Conservation (phyloP, 192 early-diverging fungal species). For the Phycomyces nitens region DNA sequence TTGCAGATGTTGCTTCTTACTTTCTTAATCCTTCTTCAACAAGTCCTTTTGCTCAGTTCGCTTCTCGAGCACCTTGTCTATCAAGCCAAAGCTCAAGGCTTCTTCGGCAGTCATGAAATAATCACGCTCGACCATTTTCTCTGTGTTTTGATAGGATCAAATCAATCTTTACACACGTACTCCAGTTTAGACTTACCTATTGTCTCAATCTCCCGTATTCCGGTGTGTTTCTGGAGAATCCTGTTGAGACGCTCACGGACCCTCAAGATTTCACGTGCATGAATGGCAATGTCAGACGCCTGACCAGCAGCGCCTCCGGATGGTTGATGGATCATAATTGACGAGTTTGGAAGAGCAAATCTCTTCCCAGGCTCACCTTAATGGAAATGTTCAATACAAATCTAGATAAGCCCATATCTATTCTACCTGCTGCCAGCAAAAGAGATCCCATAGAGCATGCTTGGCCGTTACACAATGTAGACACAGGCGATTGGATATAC, state of each 20-base stretch:
- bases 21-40: neutral
- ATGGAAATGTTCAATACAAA: neutral
- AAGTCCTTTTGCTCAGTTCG: constrained; percentile 31
- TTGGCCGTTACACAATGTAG: constrained; percentile 95
- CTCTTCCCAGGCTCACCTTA: constrained; percentile 79
- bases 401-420: neutral
- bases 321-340: constrained; percentile 98
- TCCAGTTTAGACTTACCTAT: constrained; percentile 62
- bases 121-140: constrained; percentile 89
- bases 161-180: too few species aligned
- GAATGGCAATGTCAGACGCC: constrained; percentile 96
- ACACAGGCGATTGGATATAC: constrained; percentile 90
- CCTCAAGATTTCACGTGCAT: constrained; percentile 91
- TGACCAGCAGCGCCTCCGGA: constrained; percentile 92
- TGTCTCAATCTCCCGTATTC: constrained; percentile 67
- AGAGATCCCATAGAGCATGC: constrained; percentile 98
- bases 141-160: constrained; percentile 38
- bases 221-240: constrained; percentile 86
- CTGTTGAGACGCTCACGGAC: constrained; percentile 78
- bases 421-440: constrained; percentile 74
- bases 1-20: neutral
- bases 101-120: constrained; percentile 91
- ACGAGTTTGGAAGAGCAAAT: constrained; percentile 83
- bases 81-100: constrained; percentile 87
- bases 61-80: constrained; percentile 85